A percentile compares a stretch with the other conserved stretches of the same genome.
These are phyloP conservation scores for Suhomyces vadensis DNA, from an alignment of 805 yeast species.

Conservation along the genomic window DNA sequence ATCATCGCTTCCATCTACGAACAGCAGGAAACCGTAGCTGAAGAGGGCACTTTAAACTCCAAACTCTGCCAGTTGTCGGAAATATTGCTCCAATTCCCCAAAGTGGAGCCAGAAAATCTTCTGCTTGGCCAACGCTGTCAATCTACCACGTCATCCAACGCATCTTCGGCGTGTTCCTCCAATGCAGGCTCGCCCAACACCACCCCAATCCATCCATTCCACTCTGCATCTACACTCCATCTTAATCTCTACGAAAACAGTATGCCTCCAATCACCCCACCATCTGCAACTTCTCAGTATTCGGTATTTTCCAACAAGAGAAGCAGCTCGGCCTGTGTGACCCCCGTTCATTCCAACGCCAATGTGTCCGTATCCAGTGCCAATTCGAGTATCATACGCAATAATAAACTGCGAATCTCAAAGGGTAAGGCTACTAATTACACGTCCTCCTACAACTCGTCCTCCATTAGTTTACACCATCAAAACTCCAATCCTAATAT, in stretches of 20 bases:
- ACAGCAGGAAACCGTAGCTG: constrained; percentile 19
- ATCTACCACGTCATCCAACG: constrained; percentile 7
- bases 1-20: constrained; percentile 26
- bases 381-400: constrained; percentile 9
- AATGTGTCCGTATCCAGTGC: constrained; percentile 7
- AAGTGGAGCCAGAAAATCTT: constrained; percentile 5
- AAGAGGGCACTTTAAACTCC: constrained; percentile 12
- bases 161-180: constrained; percentile 8
- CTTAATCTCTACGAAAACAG: constrained; percentile 8
- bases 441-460: constrained; percentile 1
- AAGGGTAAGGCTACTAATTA: constrained; percentile 9
- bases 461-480: background rate
- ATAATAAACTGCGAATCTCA: constrained; percentile 13
- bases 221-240: constrained; percentile 5
- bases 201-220: constrained; percentile 7
- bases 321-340: constrained; percentile 20
- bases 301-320: constrained; percentile 36
- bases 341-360: constrained; percentile 24
- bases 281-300: constrained; percentile 43
- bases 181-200: constrained; percentile 7
- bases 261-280: constrained; percentile 40
- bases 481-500: background rate
- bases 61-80: constrained; percentile 26
- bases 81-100: constrained; percentile 26
- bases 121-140: constrained; percentile 4